Evolutionary conservation across 352 stramenopile species (phyloP).

Genomic region (Hyaloperonospora brassicae): DNA sequence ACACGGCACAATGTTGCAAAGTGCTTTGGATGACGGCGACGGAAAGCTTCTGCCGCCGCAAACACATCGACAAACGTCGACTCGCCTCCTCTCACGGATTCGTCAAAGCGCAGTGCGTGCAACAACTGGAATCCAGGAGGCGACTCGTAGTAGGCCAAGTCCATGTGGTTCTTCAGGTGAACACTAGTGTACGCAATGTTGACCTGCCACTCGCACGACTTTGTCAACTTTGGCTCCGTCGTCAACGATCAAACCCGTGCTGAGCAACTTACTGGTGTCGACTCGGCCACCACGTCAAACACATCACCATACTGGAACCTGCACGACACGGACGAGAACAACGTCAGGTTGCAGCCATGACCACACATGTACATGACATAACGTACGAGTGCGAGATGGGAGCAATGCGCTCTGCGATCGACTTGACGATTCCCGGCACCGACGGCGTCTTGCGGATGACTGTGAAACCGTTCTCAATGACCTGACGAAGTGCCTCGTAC

Average conservation of each 20-base stretch:
- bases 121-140: slow-evolving; percentile 93
- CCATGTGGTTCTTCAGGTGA: slow-evolving; percentile 89
- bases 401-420: slow-evolving; percentile 66
- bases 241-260: background rate
- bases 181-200: slow-evolving; percentile 94
- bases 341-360: background rate
- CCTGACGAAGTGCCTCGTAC: slow-evolving; percentile 54
- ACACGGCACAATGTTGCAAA: slow-evolving; percentile 75
- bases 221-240: background rate
- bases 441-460: slow-evolving; percentile 72
- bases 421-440: slow-evolving; percentile 49
- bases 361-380: background rate
- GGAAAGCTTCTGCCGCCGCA: slow-evolving; percentile 62
- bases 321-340: background rate
- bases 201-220: slow-evolving; percentile 34
- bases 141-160: slow-evolving; percentile 95
- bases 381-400: slow-evolving; percentile 75
- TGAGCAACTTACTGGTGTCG: slow-evolving; percentile 48
- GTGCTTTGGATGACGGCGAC: slow-evolving; percentile 46
- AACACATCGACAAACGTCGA: slow-evolving; percentile 86
- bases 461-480: slow-evolving; percentile 60
- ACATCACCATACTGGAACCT: slow-evolving; percentile 83
- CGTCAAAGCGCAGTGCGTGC: slow-evolving; percentile 86
- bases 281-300: slow-evolving; percentile 78
- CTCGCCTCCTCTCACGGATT: slow-evolving; percentile 72